Evolutionary conservation across 2,329 filamentous ascomycete genomes (phyloP), one percentile per base, ranked within the genome.

Genomic region (Colletotrichum coccodes): DNA sequence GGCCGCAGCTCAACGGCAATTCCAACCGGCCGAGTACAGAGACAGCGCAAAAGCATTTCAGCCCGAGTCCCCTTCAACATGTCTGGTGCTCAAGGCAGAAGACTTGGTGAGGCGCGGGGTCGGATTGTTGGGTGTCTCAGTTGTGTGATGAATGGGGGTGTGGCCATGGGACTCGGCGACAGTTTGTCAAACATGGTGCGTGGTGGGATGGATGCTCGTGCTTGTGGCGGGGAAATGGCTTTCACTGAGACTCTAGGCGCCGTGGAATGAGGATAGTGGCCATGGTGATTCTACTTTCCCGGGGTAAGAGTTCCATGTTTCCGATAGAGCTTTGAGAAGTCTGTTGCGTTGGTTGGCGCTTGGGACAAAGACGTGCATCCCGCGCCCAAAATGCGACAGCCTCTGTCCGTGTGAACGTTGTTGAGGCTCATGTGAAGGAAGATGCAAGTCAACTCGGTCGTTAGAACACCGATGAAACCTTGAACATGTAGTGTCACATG

Each of bases 121-220:
- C 1, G 44, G 44, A 36, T 38, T 60, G 57, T 49, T 60, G 57
- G 32, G 57, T 47, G 57, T 60, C 57, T 60, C 44, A 50, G 57
- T 9, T 26, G 57, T 26, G 57, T 30, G n/a, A 36, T 12, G 54
- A 21, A 34, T 32, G 18, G 30, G 26, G 54, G 49, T 3, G 18
- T n/a, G 28, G 9, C 9, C 5, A 4, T n/a, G 30, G 21, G 14
- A 52, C 30, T 8, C 46, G n/a, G 49, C 23, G 49, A 52, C 49
- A 52, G 2, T 36, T 34, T 36, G 30, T 52, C 49, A 28, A 23
- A 34, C n/a, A 16, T 14, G 11, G n/a, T 4, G 5, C n/a, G n/a
- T n/a, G n/a, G n/a, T n/a, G n/a, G n/a, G n/a, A n/a, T n/a, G n/a
- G n/a, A n/a, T n/a, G n/a, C n/a, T n/a, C n/a, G n/a, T n/a, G 28